phyloP scores from a whole-genome alignment of 257 asterid species.

The Rhazya stricta region DNA sequence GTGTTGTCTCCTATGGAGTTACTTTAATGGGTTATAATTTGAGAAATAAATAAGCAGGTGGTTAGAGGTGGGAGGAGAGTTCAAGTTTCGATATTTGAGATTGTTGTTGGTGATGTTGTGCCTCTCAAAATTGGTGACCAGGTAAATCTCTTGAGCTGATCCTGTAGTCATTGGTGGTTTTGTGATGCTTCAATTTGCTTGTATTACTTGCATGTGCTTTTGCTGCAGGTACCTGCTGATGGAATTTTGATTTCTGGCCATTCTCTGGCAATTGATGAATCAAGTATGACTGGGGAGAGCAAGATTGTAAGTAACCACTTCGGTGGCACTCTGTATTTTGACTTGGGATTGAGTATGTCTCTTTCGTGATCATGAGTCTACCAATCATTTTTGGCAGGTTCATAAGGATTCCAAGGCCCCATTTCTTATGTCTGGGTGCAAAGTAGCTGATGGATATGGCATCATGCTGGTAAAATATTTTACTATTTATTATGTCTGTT shows the following conservation, averaged over 20 bases:
- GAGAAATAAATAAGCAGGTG: constrained; percentile 43
- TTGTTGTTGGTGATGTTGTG: constrained; percentile 87
- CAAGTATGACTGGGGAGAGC: constrained; percentile 99
- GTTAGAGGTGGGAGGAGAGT: constrained; percentile 76
- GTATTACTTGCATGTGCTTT: constrained; percentile 18
- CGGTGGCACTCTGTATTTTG: constrained; percentile 12
- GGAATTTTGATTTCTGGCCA: constrained; percentile 75
- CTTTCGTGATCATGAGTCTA: constrained; percentile 12
- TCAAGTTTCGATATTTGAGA: constrained; percentile 74
- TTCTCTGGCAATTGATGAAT: constrained; percentile 87
- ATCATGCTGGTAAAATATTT: constrained; percentile 68
- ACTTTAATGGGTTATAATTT: background rate
- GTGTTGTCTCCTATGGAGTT: background rate
- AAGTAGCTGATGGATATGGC: constrained; percentile 97
- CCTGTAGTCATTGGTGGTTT: background rate
- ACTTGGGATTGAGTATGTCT: constrained; percentile 7
- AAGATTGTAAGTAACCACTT: constrained; percentile 60
- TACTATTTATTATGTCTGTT: background rate
- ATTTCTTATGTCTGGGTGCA: constrained; percentile 93
- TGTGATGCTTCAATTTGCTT: background rate
- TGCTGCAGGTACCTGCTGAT: constrained; percentile 83
- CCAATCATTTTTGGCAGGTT: constrained; percentile 40
- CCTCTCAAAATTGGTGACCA: constrained; percentile 98
- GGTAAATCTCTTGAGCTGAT: constrained; percentile 36
- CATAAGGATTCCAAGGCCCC: constrained; percentile 82